phyloP scores from a whole-genome alignment of 2,329 filamentous ascomycete species.

The Chaetomiaceae sp. region DNA sequence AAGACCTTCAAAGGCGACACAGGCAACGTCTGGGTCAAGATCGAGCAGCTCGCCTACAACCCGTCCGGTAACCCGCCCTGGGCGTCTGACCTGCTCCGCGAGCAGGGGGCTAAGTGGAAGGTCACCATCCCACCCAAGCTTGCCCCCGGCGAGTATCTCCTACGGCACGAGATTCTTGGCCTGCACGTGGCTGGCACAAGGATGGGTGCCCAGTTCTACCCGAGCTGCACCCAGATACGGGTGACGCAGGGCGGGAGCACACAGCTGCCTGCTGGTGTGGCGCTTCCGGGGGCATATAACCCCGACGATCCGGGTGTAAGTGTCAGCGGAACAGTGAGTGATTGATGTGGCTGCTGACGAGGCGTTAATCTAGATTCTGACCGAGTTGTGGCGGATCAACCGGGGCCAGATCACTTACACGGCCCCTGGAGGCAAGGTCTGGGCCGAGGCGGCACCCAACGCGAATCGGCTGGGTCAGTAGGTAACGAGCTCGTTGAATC shows the following conservation, averaged over 20 bases:
- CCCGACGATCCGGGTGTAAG: constrained; percentile 20
- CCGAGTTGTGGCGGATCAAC: constrained; percentile 19
- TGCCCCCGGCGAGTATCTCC: constrained; percentile 36
- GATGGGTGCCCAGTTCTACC: constrained; percentile 42
- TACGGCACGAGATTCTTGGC: constrained; percentile 44
- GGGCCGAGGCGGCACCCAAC: constrained; percentile 21
- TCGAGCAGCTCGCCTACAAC: constrained; percentile 34
- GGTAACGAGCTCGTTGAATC: neutral
- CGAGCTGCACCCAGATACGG: constrained; percentile 34
- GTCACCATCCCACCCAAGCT: constrained; percentile 31
- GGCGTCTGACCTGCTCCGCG: constrained; percentile 34
- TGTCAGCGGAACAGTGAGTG: neutral
- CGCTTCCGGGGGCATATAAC: constrained; percentile 21
- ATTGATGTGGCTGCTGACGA: neutral
- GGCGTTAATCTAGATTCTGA: constrained; percentile 11
- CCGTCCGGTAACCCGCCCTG: constrained; percentile 29
- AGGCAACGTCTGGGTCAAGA: constrained; percentile 36
- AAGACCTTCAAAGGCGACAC: constrained; percentile 32
- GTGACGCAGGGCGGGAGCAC: constrained; percentile 19
- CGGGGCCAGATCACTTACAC: constrained; percentile 17
- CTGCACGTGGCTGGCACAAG: constrained; percentile 35
- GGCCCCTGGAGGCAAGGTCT: constrained; percentile 21
- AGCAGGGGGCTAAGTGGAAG: constrained; percentile 32
- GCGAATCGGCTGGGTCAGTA: constrained; percentile 14
- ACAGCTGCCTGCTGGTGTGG: constrained; percentile 16